Base-by-base conservation (phyloP, 192 early-diverging fungal genomes). In the Phlyctochytrium arcticum region DNA sequence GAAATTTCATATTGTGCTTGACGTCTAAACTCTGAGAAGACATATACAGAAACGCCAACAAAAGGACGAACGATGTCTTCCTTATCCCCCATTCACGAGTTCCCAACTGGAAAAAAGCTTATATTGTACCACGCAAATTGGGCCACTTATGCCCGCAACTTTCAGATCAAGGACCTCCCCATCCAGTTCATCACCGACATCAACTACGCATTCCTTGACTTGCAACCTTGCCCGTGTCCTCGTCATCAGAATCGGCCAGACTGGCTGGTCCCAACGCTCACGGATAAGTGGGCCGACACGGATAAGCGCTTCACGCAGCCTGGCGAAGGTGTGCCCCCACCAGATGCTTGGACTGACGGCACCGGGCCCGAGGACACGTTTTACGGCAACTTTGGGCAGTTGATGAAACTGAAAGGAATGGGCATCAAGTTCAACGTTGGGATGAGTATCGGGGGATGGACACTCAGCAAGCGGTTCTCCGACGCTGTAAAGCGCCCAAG, bases 101-200 rank as follows among this genome's bases (percentile, higher is more conserved):
- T 30, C 17, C 19, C 50, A 17, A 53, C 6, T 27, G 50, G 50
- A 4, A 53, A 79, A 47, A 77, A 74, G 51, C 64, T 82, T 10
- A 82, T 82, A 30, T 21, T 77, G 4, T 80, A 80, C 54, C 77
- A 80, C 61, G 71, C 80, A 6, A 75, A 72, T 58, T 82, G 80
- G 80, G 64, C 75, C 19, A 59, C 49, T 42, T 82, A 82, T 42
- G 80, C 46, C 32, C 55, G 80, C 4, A 73, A 70, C 35, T 82
- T 71, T 59, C 78, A 80, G 62, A 73, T 82, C 35, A 80, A 77
- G 37, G 78, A 82, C 36, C 17, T 82, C 2, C 77, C 80, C 26
- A 79, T 82, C 35, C 47, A 80, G 31, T 75, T 39, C 56, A 73
- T 82, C 24, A 47, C 66, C 23, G 80, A 82, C 42, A 69, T 82